Evolutionary conservation across 176 grass and related monocot genomes (phyloP), one percentile per base, ranked within the genome.

Genomic region (Themeda triandra): DNA sequence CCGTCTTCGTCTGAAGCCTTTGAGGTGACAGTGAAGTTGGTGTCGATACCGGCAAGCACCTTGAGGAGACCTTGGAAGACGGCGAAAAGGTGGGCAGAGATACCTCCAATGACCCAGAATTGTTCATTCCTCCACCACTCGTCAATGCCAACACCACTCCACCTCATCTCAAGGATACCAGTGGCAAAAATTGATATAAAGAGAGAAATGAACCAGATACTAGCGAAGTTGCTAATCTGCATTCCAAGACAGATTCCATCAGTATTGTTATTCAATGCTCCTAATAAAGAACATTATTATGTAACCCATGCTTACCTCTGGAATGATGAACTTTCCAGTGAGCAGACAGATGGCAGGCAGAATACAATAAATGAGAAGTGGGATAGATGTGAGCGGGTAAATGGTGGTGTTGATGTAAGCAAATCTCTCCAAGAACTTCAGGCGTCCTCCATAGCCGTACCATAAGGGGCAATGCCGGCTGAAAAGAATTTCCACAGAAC

Each of bases 81-180:
- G 1, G 94, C 94, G 9, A 97, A 97, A 37, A 97, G 82, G 74
- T 97, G 94, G 70, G 94, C 89, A 69, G 94, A 97, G 75, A 97
- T 90, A 65, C 94, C 94, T 84, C 94, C 94, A 83, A 97, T 97
- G 44, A 97, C 94, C 94, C 94, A 97, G 87, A 97, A 97, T 73
- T 97, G 94, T 44, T 97, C 94, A 51, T 97, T 97, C 71, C 94
- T 97, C 94, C 94, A 97, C 94, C 94, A 97, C 71, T 97, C 94
- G 0, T 97, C 94, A 29, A 97, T 94, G 19, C 91, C 89, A 62
- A 97, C 94, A 59, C 94, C 94, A 82, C 94, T 97, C 94, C 94
- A 97, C 83, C 94, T 90, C 94, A 97, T 97, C 87, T 97, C 94
- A 8, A 97, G 87, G 68, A 97, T 97, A 86, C 94, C 94, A 13